phyloP scores from a whole-genome alignment of 768 basidiomycete genomes.

The Hygrocybe punicea region DNA sequence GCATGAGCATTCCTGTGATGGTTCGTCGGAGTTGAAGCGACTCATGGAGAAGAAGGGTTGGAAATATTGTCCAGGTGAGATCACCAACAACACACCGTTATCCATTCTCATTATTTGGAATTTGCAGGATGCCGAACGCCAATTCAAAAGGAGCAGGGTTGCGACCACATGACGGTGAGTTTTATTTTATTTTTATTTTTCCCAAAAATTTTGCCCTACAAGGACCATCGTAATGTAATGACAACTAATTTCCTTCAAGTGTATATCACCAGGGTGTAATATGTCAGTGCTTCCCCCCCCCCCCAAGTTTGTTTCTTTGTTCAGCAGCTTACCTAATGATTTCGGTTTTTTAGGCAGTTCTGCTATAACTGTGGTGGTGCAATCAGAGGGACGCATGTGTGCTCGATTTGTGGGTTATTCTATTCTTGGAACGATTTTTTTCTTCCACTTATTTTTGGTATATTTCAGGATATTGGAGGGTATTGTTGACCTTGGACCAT shows the following conservation, averaged over 20 bases:
- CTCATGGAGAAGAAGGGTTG: constrained; percentile 47
- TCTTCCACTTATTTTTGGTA: too few species aligned
- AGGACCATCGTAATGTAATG: background rate
- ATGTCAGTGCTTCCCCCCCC: constrained; percentile 31
- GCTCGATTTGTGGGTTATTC: too few species aligned
- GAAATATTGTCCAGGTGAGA: constrained; percentile 48
- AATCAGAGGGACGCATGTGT: too few species aligned
- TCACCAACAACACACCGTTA: background rate
- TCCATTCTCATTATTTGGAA: background rate
- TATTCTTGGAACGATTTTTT: too few species aligned
- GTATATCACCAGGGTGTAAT: constrained; percentile 56
- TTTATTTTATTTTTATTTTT: background rate
- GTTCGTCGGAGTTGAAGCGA: constrained; percentile 43
- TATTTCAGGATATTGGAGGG: too few species aligned
- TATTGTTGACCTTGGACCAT: too few species aligned
- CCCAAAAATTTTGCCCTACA: background rate
- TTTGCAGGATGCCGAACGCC: constrained; percentile 44
- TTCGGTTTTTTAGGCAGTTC: constrained; percentile 5
- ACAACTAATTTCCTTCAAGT: constrained; percentile 42
- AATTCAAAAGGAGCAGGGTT: constrained; percentile 50
- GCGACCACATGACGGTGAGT: constrained; percentile 59
- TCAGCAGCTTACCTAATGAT: background rate
- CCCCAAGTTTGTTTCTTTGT: too few species aligned
- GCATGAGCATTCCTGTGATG: constrained; percentile 48
- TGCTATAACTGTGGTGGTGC: constrained; percentile 13